Evolutionary conservation across 1,284 basidiomycete genomes (phyloP).

Genomic region (Naganishia liquefaciens): DNA sequence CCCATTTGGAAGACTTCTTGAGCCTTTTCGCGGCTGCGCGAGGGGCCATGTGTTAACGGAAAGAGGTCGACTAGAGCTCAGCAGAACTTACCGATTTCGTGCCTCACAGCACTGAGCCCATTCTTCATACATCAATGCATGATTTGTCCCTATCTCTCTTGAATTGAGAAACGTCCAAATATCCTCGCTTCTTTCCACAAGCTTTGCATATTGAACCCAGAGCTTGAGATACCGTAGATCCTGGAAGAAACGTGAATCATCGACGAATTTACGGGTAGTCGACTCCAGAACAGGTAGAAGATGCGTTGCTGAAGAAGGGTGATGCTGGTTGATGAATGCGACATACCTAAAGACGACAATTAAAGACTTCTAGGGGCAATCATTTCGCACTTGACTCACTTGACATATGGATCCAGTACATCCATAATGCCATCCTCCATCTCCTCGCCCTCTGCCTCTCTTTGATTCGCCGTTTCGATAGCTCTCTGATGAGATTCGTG

Average conservation of each 20-base stretch:
- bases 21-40: constrained; percentile 67
- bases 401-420: constrained; percentile 55
- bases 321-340: constrained; percentile 58
- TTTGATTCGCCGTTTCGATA: constrained; percentile 52
- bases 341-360: constrained; percentile 44
- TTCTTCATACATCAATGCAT: constrained; percentile 80
- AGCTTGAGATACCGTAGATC: constrained; percentile 86
- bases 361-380: background rate
- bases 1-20: constrained; percentile 81
- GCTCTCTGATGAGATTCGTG: constrained; percentile 52
- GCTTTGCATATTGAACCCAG: constrained; percentile 78
- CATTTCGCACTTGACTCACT: constrained; percentile 41
- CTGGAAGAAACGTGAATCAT: constrained; percentile 75
- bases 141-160: constrained; percentile 74
- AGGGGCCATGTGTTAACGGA: background rate
- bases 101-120: constrained; percentile 75
- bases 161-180: constrained; percentile 75
- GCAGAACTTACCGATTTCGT: constrained; percentile 65
- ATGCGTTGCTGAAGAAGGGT: constrained; percentile 64
- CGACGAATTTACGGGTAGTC: constrained; percentile 73
- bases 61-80: background rate
- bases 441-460: constrained; percentile 61
- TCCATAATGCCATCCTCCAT: constrained; percentile 53
- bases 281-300: constrained; percentile 74
- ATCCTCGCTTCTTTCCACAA: constrained; percentile 62